Percentiles rank a stretch among this genome's conserved stretches.
Conservation (phyloP, 768 basidiomycete species). For the Auriculariales sp. region DNA sequence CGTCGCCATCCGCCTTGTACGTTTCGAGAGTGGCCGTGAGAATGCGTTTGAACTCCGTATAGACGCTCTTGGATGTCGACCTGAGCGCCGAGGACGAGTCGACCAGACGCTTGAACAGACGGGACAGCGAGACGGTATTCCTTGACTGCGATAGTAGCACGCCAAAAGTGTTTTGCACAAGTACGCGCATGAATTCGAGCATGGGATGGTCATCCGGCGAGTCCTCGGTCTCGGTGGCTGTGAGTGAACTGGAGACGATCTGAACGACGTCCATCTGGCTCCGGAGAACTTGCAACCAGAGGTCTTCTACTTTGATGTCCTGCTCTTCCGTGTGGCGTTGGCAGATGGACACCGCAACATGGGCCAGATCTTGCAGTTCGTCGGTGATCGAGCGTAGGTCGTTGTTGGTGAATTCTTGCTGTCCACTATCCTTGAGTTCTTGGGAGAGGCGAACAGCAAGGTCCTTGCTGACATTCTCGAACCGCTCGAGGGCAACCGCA, state of each 20-base stretch:
- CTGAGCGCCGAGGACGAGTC: conserved; percentile 42
- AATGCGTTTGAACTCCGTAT: conserved; percentile 84
- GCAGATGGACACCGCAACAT: conserved; percentile 54
- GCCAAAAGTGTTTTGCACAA: conserved; percentile 75
- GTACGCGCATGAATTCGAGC: conserved; percentile 43
- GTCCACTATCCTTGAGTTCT: conserved; percentile 3
- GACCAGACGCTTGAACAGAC: conserved; percentile 82
- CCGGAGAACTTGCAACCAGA: conserved; percentile 79
- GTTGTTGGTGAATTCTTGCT: conserved; percentile 6
- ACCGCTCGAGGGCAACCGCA: conserved; percentile 48
- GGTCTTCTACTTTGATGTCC: conserved; percentile 48
- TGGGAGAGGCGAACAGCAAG: conserved; percentile 7
- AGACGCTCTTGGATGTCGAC: conserved; percentile 47
- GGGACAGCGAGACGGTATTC: conserved; percentile 74
- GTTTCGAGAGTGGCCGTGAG: conserved; percentile 92
- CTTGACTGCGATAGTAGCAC: conserved; percentile 76
- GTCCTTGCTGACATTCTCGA: conserved; percentile 23
- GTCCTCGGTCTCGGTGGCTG: conserved; percentile 5
- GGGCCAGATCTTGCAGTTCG: conserved; percentile 42
- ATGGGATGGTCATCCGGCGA: conserved; percentile 16
- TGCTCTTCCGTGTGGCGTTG: conserved; percentile 42
- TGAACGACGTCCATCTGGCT: conserved; percentile 75
- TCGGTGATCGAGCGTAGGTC: conserved; percentile 25
- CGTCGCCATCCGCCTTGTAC: conserved; percentile 83
- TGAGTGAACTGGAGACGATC: conserved; percentile 30